A percentile compares a stretch with the other conserved stretches of the same genome.
Conservation (phyloP, 2,329 filamentous ascomycete species). For the Orbilia ellipsospora region DNA sequence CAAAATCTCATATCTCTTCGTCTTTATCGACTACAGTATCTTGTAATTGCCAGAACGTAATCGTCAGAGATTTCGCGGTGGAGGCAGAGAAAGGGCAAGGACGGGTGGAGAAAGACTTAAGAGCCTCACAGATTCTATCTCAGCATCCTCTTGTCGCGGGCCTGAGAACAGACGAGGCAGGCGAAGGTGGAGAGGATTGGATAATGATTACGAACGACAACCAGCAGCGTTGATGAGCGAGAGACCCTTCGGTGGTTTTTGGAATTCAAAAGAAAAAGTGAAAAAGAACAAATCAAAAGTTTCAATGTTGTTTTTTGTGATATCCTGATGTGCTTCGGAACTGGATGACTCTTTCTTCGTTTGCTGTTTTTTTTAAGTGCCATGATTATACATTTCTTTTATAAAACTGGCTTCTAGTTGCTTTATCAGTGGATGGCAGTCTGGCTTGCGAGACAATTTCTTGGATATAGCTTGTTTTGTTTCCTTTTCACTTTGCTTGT, state of each 20-base stretch:
- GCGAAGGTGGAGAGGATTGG: constrained; percentile 41
- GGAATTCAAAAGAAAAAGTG: not conserved
- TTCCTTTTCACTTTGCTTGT: not conserved
- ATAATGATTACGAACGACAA: constrained; percentile 33
- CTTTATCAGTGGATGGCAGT: not conserved
- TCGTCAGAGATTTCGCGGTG: constrained; percentile 39
- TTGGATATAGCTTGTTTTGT: no score
- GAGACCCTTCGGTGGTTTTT: not conserved
- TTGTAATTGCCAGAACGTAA: constrained; percentile 21
- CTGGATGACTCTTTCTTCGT: constrained; percentile 2
- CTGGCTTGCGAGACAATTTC: no score
- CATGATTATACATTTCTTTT: not conserved
- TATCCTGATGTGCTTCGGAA: constrained; percentile 11
- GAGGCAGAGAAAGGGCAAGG: constrained; percentile 8
- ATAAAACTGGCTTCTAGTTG: not conserved
- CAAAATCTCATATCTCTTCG: not conserved
- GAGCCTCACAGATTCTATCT: constrained; percentile 37
- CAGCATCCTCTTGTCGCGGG: constrained; percentile 39
- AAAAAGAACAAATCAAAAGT: constrained; percentile 40
- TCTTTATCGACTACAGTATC: not conserved
- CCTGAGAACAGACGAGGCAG: constrained; percentile 28
- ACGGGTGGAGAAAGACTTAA: constrained; percentile 31
- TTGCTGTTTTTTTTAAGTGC: not conserved
- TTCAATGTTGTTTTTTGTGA: constrained; percentile 2
- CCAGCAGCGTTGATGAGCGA: not conserved